phyloP scores from a whole-genome alignment of 148 eudicot genomes.

The Spergularia marina region DNA sequence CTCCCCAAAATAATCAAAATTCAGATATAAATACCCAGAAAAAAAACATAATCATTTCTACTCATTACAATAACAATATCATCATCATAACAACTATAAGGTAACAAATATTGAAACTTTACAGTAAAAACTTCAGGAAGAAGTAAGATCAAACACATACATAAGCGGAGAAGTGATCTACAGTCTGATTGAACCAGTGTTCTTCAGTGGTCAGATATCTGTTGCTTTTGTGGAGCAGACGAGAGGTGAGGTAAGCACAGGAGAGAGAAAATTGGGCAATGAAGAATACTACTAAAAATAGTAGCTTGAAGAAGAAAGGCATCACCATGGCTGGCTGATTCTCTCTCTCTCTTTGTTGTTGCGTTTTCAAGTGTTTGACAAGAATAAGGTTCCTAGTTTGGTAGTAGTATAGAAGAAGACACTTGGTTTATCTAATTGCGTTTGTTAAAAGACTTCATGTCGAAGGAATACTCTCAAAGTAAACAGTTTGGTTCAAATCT shows the following conservation, averaged over 20 bases:
- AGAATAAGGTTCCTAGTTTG: too few species aligned
- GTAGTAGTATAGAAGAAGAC: too few species aligned
- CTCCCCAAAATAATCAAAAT: neutral
- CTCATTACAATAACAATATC: slow-evolving; percentile 1
- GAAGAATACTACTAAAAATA: slow-evolving; percentile 1
- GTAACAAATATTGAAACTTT: neutral
- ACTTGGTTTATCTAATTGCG: too few species aligned
- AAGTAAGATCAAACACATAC: slow-evolving; percentile 33
- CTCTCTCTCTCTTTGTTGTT: neutral
- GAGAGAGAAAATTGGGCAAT: slow-evolving; percentile 20
- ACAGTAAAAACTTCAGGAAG: neutral
- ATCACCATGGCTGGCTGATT: neutral
- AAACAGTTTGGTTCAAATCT: too few species aligned
- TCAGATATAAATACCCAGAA: neutral
- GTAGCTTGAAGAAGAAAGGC: neutral
- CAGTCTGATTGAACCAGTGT: slow-evolving; percentile 81
- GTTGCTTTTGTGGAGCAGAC: slow-evolving; percentile 25
- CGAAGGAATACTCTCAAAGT: too few species aligned
- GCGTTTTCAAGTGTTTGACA: neutral
- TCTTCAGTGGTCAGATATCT: slow-evolving; percentile 53
- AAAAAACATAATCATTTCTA: neutral
- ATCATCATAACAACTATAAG: neutral
- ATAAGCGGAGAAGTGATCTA: slow-evolving; percentile 86
- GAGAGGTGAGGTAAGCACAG: slow-evolving; percentile 33
- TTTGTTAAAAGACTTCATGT: too few species aligned